phyloP scores from a whole-genome alignment of 1,284 basidiomycete genomes.

The Tylopilus sp. region DNA sequence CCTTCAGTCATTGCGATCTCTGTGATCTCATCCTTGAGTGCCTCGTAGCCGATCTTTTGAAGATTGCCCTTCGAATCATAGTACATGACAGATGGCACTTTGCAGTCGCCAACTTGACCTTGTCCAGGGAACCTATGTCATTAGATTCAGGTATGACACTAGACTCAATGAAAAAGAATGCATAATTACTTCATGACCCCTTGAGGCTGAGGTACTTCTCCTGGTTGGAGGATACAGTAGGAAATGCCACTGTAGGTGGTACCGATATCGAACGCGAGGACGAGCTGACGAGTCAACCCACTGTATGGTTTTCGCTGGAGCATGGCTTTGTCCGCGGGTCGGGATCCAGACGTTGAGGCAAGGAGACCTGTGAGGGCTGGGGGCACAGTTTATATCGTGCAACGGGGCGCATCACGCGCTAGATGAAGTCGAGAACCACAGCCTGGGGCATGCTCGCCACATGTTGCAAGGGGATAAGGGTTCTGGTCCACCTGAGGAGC shows the following conservation, averaged over 20 bases:
- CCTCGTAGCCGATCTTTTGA: constrained; percentile 60
- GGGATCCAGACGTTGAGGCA: constrained; percentile 1
- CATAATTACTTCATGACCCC: constrained; percentile 49
- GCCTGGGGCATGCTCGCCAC: background rate
- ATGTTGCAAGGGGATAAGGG: constrained; percentile 13
- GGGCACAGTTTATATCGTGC: constrained; percentile 21
- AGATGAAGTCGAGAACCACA: background rate
- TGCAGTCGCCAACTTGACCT: constrained; percentile 47
- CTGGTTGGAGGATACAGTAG: constrained; percentile 55
- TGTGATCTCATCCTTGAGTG: constrained; percentile 48
- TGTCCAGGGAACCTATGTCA: too few relatives aligned
- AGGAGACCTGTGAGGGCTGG: background rate
- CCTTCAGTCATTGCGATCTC: constrained; percentile 53
- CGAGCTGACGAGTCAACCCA: constrained; percentile 47
- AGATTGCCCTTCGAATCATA: constrained; percentile 57
- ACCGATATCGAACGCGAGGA: constrained; percentile 61
- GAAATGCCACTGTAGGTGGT: constrained; percentile 58
- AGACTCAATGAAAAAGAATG: constrained; percentile 2
- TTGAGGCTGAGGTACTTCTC: constrained; percentile 51
- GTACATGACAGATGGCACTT: constrained; percentile 64
- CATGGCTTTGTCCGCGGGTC: too few relatives aligned
- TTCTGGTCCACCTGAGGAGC: background rate
- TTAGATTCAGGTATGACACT: constrained; percentile 9
- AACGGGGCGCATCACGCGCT: constrained; percentile 3
- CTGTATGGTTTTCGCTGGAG: constrained; percentile 22